Base-by-base conservation (phyloP, 2,329 filamentous ascomycete species). In the Periconia sp. region DNA sequence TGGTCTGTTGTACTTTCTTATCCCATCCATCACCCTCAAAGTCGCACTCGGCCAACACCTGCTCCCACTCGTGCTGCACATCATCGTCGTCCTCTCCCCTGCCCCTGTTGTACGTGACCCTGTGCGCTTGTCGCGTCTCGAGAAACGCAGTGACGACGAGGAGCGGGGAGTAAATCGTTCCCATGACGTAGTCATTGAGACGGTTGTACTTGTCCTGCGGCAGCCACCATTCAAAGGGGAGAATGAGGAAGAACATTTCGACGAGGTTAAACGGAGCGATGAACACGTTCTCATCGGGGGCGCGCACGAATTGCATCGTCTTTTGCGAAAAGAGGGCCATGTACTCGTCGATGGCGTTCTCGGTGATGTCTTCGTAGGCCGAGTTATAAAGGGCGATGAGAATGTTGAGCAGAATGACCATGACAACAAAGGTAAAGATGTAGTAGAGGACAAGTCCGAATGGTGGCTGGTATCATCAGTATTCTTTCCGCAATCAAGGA, bases 381-480 rank as follows among this genome's bases (percentile, higher is more conserved):
- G 87, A 92, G 73, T 97, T 97, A 77, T 96, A 99, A 5, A 99
- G 83, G 0, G 94, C 94, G 64, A 99, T 97, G 44, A 99, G 83
- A 59, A 99, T 90, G 69, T 99, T 99, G 56, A 99, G 83, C 18
- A 97, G 78, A 43, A 99, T 79, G 52, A 94, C 92, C 87, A 96
- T 96, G 61, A 99, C 88, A 26, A 97, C 86, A 63, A 99, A 99
- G 13, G 92, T 95, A 71, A 96, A 99, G 65, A 95, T 83, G 75
- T 99, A 99, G 76, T 99, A 99, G 8, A 99, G 85, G 22, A 96
- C 88, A 36, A 96, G 82, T 7, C 94, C 94, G 68, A 96, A 99
- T 0, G 94, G 94, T 10, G 88, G 91, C 16, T 69, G 18, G 18
- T 12, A 19, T 18, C 8, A 42, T 56, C 48, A 55, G 48, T 33